These are phyloP conservation scores for Komagataella populi DNA, from an alignment of 805 yeast genomes.

Conservation along the genomic window DNA sequence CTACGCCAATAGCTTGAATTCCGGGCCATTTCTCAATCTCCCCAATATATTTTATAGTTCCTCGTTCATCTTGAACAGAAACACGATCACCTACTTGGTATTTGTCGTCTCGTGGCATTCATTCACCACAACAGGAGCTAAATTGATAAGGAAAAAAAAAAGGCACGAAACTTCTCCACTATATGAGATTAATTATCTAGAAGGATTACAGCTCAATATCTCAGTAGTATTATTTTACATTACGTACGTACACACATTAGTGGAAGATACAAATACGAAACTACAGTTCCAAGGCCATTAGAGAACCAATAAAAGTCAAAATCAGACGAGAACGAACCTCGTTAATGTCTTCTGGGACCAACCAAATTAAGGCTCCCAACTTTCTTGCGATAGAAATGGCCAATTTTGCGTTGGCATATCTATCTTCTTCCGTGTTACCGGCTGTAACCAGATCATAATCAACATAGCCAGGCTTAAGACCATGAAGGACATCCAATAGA, in stretches of 20 bases:
- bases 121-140: neutral
- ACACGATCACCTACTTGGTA: slow-evolving; percentile 7
- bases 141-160: neutral
- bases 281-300: slow-evolving; percentile 50
- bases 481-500: slow-evolving; percentile 81
- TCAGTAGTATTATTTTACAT: neutral
- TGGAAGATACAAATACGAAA: neutral
- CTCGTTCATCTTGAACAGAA: slow-evolving; percentile 29
- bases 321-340: slow-evolving; percentile 93
- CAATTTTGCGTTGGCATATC: slow-evolving; percentile 86
- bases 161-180: neutral
- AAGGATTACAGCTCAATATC: neutral
- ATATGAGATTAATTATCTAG: too few species aligned
- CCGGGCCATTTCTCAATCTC: slow-evolving; percentile 47
- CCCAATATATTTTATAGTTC: slow-evolving; percentile 57
- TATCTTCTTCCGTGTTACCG: slow-evolving; percentile 72
- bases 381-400: slow-evolving; percentile 98
- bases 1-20: slow-evolving; percentile 54
- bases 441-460: slow-evolving; percentile 84
- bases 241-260: neutral
- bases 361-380: slow-evolving; percentile 94
- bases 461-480: slow-evolving; percentile 94
- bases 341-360: slow-evolving; percentile 98
- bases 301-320: slow-evolving; percentile 87
- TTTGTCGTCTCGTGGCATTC: neutral